A percentile compares a stretch with the other conserved stretches of the same genome.
Evolutionary conservation across 2,329 filamentous ascomycete genomes (phyloP).

Genomic region (Trematosphaeria pertusa): DNA sequence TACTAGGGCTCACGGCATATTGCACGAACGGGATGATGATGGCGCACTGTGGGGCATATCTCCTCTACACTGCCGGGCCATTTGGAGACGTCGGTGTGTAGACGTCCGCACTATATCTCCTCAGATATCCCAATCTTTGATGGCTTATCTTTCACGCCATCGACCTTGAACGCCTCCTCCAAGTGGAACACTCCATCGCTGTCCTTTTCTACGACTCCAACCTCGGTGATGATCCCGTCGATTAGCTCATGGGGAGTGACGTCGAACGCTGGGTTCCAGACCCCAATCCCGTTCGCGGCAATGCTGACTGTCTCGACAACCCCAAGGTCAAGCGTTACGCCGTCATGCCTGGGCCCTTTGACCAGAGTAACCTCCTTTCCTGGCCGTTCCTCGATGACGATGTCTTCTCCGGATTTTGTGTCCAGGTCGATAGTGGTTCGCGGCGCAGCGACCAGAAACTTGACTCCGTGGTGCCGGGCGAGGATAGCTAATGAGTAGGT

Average conservation of each 20-base stretch:
- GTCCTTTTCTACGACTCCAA: constrained; percentile 82
- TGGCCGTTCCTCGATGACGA: constrained; percentile 89
- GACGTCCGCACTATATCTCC: too few species aligned
- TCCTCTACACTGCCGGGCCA: too few species aligned
- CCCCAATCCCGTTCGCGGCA: constrained; percentile 75
- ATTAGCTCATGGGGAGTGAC: constrained; percentile 89
- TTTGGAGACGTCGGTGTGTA: too few species aligned
- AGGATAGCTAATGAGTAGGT: constrained; percentile 94
- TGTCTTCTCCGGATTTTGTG: constrained; percentile 78
- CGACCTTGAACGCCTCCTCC: constrained; percentile 49
- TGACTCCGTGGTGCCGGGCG: constrained; percentile 84
- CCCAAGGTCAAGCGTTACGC: constrained; percentile 68
- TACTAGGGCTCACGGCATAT: too few species aligned
- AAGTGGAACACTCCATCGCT: constrained; percentile 72
- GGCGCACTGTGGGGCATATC: too few species aligned
- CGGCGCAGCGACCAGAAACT: constrained; percentile 93
- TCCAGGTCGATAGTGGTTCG: constrained; percentile 90
- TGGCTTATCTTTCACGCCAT: constrained; percentile 31
- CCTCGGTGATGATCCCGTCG: constrained; percentile 92
- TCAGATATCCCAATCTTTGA: constrained; percentile 43
- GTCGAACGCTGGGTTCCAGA: constrained; percentile 98
- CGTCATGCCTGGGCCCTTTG: constrained; percentile 73
- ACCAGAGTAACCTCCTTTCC: constrained; percentile 83
- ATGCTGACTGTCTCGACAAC: constrained; percentile 77
- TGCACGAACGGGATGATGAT: too few species aligned